phyloP scores from a whole-genome alignment of 2,329 filamentous ascomycete species.

The Trichoderma sp. region DNA sequence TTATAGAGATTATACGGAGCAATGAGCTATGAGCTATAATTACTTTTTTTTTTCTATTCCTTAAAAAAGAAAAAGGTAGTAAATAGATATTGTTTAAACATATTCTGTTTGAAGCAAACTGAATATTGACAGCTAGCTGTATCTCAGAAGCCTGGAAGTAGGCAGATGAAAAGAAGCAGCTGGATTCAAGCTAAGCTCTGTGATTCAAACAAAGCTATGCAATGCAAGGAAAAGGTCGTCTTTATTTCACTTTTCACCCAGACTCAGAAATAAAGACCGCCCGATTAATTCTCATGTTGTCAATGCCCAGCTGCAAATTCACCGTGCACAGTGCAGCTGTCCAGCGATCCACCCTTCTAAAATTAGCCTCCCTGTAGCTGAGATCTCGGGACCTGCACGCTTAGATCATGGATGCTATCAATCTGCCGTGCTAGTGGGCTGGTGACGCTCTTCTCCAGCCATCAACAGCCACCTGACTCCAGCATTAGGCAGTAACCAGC shows the following conservation, averaged over 20 bases:
- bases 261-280: no score
- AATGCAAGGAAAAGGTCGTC: no score
- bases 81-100: slow-evolving; percentile 12
- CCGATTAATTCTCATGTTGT: no score
- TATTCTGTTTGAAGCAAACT: background rate
- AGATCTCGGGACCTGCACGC: slow-evolving; percentile 10
- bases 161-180: no score
- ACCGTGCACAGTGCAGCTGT: background rate
- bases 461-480: slow-evolving; percentile 13
- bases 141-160: background rate
- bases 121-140: background rate
- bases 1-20: slow-evolving; percentile 16
- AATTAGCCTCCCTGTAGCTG: background rate
- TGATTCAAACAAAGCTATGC: no score
- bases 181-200: no score
- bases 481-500: background rate
- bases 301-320: no score
- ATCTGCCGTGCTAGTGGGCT: background rate
- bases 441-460: slow-evolving; percentile 4
- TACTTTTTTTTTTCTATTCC: background rate
- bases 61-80: background rate
- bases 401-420: slow-evolving; percentile 4
- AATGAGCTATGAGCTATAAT: slow-evolving; percentile 9
- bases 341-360: background rate
- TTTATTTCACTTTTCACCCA: no score